Evolutionary conservation across 306 rosid species (phyloP), one percentile per base, ranked within the genome.

Genomic region (Sesbania bispinosa): DNA sequence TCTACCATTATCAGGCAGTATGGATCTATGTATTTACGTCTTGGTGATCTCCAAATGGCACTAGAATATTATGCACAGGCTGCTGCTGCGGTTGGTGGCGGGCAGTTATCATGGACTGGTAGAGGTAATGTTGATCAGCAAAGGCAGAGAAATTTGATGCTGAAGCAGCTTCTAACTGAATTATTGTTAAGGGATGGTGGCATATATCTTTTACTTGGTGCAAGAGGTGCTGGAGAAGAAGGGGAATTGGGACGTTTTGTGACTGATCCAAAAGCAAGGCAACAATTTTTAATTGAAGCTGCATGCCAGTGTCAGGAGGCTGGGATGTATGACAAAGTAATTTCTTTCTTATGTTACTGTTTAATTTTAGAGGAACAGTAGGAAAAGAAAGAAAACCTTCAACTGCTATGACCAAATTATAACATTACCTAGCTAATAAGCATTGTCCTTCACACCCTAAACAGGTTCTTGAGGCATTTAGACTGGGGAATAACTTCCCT

Each of bases 21-120:
- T 65, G 97, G 96, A 52, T 86, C 99, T 71, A 73, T 85, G 79
- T 91, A 82, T 78, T 67, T 91, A 62, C 96, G 96, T 60, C 85
- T 76, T 60, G 95, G 90, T 62, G 84, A 88, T 78, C 89, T 91
- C 64, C 81, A 81, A 57, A 52, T 88, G 82, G 91, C 97, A 73
- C 71, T 94, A 47, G 97, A 94, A 74, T 94, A 91, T 78, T 91
- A 87, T 74, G 99, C 96, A 39, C 97, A 94, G 81, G 96, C 99
- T 80, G 91, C 99, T 80, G 96, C 99, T 59, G 93, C 91, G 3
- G 95, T 94, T 33, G 99, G 99, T 10, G 99, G 99, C 52, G 99
- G 99, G 60, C 88, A 50, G 80, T 53, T 83, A 85, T 89, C 97
- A 2, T 94, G 99, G 99, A 85, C 91, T 23, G 90, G 97, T 53